These are phyloP conservation scores for Colletotrichum navitas DNA, from an alignment of 2,329 filamentous ascomycete genomes.

Conservation along the genomic window DNA sequence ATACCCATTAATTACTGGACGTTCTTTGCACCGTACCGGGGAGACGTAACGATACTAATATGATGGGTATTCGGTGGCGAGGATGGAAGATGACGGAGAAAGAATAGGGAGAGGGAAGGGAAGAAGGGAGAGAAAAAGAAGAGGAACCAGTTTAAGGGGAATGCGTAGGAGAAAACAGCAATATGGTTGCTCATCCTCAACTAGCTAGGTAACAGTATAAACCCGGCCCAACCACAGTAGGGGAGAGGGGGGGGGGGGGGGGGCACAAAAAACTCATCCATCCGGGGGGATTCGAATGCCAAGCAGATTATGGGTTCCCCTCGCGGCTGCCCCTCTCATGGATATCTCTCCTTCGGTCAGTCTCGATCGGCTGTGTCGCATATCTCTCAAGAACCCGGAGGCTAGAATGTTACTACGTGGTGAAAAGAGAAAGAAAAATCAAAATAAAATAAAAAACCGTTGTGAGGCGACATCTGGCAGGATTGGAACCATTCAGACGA, in stretches of 20 bases:
- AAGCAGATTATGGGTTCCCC: conserved; percentile 12
- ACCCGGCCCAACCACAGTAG: conserved; percentile 20
- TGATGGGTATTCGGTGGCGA: conserved; percentile 28
- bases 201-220: not conserved
- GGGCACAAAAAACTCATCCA: not conserved
- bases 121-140: conserved; percentile 20
- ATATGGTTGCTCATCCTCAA: conserved; percentile 17
- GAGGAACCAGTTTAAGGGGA: conserved; percentile 29
- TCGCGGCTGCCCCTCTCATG: conserved; percentile 16
- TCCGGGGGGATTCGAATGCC: conserved; percentile 12
- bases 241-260: no score
- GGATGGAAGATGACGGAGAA: conserved; percentile 26
- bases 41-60: conserved; percentile 14
- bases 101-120: conserved; percentile 16
- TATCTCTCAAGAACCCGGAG: not conserved
- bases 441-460: not conserved
- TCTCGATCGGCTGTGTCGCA: conserved; percentile 5
- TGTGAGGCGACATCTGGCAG: conserved; percentile 9
- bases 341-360: not conserved
- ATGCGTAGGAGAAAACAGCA: conserved; percentile 7
- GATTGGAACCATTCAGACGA: not conserved
- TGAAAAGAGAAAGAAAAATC: not conserved
- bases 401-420: not conserved
- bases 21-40: conserved; percentile 7
- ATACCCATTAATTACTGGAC: conserved; percentile 27